Conservation (phyloP, 2,329 filamentous ascomycete genomes). For the Aspergillus costaricaensis region DNA sequence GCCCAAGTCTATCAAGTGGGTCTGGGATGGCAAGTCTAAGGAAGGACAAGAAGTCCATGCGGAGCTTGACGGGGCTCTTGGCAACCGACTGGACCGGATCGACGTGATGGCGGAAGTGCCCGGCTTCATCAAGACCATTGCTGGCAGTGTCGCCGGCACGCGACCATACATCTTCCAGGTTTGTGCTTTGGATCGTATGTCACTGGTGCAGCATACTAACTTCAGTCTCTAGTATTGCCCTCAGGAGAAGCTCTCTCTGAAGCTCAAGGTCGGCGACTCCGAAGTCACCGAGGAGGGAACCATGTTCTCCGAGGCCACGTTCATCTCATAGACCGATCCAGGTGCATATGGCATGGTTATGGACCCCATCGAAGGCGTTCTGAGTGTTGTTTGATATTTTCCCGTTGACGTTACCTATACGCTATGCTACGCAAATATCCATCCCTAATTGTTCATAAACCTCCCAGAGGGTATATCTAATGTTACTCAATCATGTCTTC, state of each 20-base stretch:
- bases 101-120: conserved; percentile 98
- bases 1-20: conserved; percentile 71
- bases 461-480: conserved; percentile 33
- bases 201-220: conserved; percentile 20
- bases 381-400: conserved; percentile 34
- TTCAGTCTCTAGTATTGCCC: conserved; percentile 67
- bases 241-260: conserved; percentile 66
- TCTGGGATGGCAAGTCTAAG: conserved; percentile 75
- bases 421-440: conserved; percentile 18
- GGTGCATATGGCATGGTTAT: conserved; percentile 33
- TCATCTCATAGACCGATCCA: conserved; percentile 67
- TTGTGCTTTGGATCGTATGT: conserved; percentile 30
- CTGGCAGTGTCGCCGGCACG: conserved; percentile 82
- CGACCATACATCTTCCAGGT: conserved; percentile 99
- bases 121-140: conserved; percentile 91
- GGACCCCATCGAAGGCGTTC: conserved; percentile 31
- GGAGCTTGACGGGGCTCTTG: conserved; percentile 68
- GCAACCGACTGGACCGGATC: conserved; percentile 73
- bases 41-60: conserved; percentile 74
- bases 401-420: conserved; percentile 26
- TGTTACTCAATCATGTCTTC: conserved; percentile 25
- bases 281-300: conserved; percentile 75
- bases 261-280: conserved; percentile 81
- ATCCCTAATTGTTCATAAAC: conserved; percentile 21
- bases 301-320: conserved; percentile 90